These are phyloP conservation scores for Naumovozyma castellii DNA, from an alignment of 805 yeast genomes.

Conservation along the genomic window DNA sequence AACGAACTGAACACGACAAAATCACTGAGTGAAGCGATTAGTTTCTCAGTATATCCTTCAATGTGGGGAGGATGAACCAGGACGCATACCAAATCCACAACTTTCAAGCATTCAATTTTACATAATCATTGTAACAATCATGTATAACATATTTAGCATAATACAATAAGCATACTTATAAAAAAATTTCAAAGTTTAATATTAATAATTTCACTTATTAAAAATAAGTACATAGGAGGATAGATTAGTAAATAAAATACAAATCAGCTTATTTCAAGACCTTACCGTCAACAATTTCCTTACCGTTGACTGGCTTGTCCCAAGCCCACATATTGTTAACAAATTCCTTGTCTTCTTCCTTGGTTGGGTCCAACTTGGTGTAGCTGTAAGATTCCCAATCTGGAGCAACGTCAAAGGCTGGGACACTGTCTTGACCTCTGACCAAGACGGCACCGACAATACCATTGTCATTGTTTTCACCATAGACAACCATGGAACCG, in stretches of 20 bases:
- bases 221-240: no score
- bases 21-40: no score
- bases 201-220: not conserved
- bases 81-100: no score
- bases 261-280: conserved; percentile 63
- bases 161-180: no score
- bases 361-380: conserved; percentile 74
- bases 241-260: no score
- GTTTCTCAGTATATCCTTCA: no score
- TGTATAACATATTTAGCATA: no score
- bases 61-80: no score
- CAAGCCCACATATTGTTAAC: conserved; percentile 93
- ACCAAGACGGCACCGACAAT: conserved; percentile 89
- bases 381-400: conserved; percentile 93
- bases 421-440: conserved; percentile 84
- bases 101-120: no score
- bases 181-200: no score
- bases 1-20: not conserved
- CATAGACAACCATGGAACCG: conserved; percentile 90
- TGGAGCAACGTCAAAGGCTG: conserved; percentile 98
- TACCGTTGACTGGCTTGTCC: conserved; percentile 93
- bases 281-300: conserved; percentile 94
- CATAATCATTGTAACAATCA: no score
- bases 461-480: conserved; percentile 98
- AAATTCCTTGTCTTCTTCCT: conserved; percentile 69